phyloP scores from a whole-genome alignment of 257 asterid genomes.

The Apocynum venetum region DNA sequence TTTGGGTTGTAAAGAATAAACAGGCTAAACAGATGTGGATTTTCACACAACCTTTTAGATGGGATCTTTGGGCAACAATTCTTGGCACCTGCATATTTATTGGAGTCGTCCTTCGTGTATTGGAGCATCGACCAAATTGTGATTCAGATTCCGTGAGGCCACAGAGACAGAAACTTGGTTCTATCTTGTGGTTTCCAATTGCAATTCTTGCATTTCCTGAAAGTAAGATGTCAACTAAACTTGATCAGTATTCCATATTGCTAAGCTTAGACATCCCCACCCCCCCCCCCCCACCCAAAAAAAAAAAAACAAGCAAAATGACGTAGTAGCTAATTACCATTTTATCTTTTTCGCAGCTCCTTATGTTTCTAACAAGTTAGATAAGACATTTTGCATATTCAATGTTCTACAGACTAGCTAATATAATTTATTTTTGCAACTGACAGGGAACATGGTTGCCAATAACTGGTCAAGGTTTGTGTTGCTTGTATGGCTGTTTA shows the following conservation, averaged over 20 bases:
- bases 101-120: slow-evolving; percentile 25
- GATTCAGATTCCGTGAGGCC: slow-evolving; percentile 7
- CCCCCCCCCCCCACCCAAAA: neutral
- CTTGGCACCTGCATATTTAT: slow-evolving; percentile 20
- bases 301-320: neutral
- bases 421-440: neutral
- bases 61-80: slow-evolving; percentile 40
- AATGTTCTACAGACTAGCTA: neutral
- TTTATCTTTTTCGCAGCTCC: neutral
- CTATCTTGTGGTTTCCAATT: slow-evolving; percentile 38
- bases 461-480: slow-evolving; percentile 39
- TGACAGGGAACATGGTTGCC: slow-evolving; percentile 46
- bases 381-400: neutral
- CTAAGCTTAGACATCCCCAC: neutral
- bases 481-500: neutral
- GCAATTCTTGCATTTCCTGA: slow-evolving; percentile 59
- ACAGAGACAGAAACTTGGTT: slow-evolving; percentile 12
- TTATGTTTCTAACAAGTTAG: neutral
- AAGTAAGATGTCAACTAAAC: slow-evolving; percentile 12
- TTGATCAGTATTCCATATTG: neutral
- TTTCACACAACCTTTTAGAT: slow-evolving; percentile 15
- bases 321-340: neutral
- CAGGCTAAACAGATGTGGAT: slow-evolving; percentile 49
- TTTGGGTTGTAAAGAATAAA: slow-evolving; percentile 7
- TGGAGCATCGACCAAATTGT: slow-evolving; percentile 24